Evolutionary conservation across 2,329 filamentous ascomycete genomes (phyloP), one percentile per base, ranked within the genome.

Genomic region (Pseudopithomyces chartarum): DNA sequence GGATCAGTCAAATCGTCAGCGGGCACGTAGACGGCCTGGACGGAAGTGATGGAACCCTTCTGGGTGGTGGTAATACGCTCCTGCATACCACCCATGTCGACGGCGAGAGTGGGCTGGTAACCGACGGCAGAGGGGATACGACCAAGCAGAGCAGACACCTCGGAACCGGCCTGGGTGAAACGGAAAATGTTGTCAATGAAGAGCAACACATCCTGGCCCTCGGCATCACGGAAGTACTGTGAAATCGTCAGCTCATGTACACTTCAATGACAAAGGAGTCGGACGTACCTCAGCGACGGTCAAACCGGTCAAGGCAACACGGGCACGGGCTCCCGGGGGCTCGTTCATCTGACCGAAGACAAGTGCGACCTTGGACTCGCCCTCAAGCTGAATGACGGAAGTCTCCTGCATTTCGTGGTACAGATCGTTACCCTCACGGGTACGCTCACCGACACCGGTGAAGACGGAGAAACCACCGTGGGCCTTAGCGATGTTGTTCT

Each of bases 391-490:
- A 83, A 99, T 99, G 87, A 99, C 95, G 78, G 91, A 92, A 71
- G 95, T 99, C 85, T 99, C 94, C 87, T 98, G 95, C 95, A 99
- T 99, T 88, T 99, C 95, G 85, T 99, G 94, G 90, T 99, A 99
- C 87, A 99, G 83, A 89, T 99, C 95, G 89, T 99, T 99, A 88
- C 95, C 95, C 89, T 99, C 95, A 92, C 95, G 95, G 79, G 95
- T 99, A 87, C 95, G 94, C 90, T 99, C 95, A 81, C 95, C 95
- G 83, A 99, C 95, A 94, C 95, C 95, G 79, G 92, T 97, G 90
- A 99, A 99, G 80, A 99, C 95, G 70, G 95, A 99, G 91, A 96
- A 99, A 96, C 95, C 95, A 96, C 95, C 95, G 86, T 99, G 95
- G 74, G 95, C 95, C 89, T 98, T 98, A 84, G 95, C 95, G 79